Evolutionary conservation across 805 yeast species (phyloP).

Genomic region (Candida nitratophila): DNA sequence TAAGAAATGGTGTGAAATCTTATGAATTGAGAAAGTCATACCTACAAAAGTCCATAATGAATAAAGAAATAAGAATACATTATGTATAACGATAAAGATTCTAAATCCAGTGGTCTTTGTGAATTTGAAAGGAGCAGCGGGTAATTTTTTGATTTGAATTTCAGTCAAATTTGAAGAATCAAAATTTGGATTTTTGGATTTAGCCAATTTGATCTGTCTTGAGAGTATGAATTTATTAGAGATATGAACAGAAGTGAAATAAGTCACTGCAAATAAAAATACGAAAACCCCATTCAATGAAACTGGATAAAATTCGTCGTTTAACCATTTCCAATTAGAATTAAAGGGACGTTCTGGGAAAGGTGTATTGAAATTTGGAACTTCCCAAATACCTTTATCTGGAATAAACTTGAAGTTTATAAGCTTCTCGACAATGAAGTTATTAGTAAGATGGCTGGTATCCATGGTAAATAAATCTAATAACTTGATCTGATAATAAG

Average conservation of each 20-base stretch:
- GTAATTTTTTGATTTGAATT: conserved; percentile 28
- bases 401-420: conserved; percentile 18
- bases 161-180: conserved; percentile 10
- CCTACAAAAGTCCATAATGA: conserved; percentile 67
- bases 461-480: no score
- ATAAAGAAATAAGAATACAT: conserved; percentile 53
- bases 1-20: conserved; percentile 28
- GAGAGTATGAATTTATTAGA: conserved; percentile 40
- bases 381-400: conserved; percentile 16
- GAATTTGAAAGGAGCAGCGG: conserved; percentile 47
- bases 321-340: conserved; percentile 14
- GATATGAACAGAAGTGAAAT: conserved; percentile 51
- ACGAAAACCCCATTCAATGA: conserved; percentile 49
- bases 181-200: conserved; percentile 16
- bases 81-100: conserved; percentile 51
- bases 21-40: conserved; percentile 46
- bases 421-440: conserved; percentile 6
- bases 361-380: conserved; percentile 19
- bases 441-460: neutral
- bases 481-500: no score
- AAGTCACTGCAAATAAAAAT: conserved; percentile 46
- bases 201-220: conserved; percentile 34
- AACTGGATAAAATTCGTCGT: conserved; percentile 27
- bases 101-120: conserved; percentile 41
- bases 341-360: conserved; percentile 22